These are phyloP conservation scores for Candida sakaeoensis DNA, from an alignment of 805 yeast genomes.

Conservation along the genomic window DNA sequence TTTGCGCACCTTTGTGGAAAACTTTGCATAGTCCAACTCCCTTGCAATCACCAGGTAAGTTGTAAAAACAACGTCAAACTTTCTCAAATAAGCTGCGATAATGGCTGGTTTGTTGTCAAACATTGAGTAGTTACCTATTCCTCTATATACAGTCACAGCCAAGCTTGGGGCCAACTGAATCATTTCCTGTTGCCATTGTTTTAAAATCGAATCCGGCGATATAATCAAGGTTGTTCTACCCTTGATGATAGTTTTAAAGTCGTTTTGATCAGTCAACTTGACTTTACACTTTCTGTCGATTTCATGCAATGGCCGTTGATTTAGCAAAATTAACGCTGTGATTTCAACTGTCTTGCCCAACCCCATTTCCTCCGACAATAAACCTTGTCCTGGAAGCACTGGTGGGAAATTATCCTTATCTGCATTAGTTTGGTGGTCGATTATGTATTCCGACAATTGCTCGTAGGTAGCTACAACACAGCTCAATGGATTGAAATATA, in stretches of 20 bases:
- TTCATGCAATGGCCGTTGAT: slow-evolving; percentile 47
- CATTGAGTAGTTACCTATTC: slow-evolving; percentile 33
- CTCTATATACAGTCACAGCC: slow-evolving; percentile 61
- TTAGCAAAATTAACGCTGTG: slow-evolving; percentile 57
- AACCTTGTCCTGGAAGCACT: slow-evolving; percentile 52
- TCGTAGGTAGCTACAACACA: slow-evolving; percentile 33
- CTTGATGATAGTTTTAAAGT: slow-evolving; percentile 43
- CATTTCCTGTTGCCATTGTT: slow-evolving; percentile 86
- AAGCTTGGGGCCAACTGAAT: slow-evolving; percentile 53
- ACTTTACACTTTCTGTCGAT: slow-evolving; percentile 26
- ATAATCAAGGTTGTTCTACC: slow-evolving; percentile 76
- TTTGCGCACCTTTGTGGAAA: slow-evolving; percentile 53
- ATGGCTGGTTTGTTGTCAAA: slow-evolving; percentile 30
- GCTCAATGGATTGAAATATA: slow-evolving; percentile 51
- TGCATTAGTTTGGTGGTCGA: slow-evolving; percentile 21
- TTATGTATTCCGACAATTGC: slow-evolving; percentile 21
- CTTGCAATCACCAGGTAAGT: slow-evolving; percentile 67
- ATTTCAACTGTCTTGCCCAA: slow-evolving; percentile 92
- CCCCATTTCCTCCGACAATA: slow-evolving; percentile 96
- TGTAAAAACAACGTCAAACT: slow-evolving; percentile 75
- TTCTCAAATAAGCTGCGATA: slow-evolving; percentile 52
- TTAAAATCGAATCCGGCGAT: slow-evolving; percentile 78
- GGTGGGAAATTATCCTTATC: slow-evolving; percentile 20
- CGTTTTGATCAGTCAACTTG: slow-evolving; percentile 33
- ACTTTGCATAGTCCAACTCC: slow-evolving; percentile 78